phyloP scores from a whole-genome alignment of 805 yeast species.

The Cyberlindnera maritima region DNA sequence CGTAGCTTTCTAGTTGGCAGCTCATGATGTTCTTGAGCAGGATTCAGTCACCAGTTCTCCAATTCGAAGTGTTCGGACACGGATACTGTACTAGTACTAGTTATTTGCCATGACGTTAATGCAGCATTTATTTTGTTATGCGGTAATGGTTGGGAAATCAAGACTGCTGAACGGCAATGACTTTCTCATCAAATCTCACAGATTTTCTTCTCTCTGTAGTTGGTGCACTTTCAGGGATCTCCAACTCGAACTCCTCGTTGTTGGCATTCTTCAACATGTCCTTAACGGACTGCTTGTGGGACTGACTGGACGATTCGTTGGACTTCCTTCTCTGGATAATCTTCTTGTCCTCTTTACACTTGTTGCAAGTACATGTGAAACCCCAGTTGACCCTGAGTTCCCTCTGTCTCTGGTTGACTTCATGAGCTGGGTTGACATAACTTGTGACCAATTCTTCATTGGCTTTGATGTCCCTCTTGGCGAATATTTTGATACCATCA shows the following conservation, averaged over 20 bases:
- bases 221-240: slow-evolving; percentile 34
- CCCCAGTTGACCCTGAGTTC: slow-evolving; percentile 77
- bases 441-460: slow-evolving; percentile 70
- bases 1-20: too few species aligned
- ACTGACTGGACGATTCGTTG: slow-evolving; percentile 25
- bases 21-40: too few species aligned
- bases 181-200: slow-evolving; percentile 63
- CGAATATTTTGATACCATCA: slow-evolving; percentile 58
- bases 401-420: slow-evolving; percentile 59
- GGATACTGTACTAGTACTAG: too few species aligned
- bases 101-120: too few species aligned
- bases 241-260: slow-evolving; percentile 47
- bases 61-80: too few species aligned
- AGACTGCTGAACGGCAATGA: slow-evolving; percentile 46
- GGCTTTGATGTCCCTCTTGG: slow-evolving; percentile 52
- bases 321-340: slow-evolving; percentile 46
- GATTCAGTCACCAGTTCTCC: too few species aligned
- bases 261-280: slow-evolving; percentile 42
- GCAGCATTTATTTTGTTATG: too few species aligned
- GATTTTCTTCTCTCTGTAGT: slow-evolving; percentile 54
- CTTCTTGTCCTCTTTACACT: slow-evolving; percentile 58
- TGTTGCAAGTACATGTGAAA: slow-evolving; percentile 62
- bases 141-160: background rate
- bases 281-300: slow-evolving; percentile 35
- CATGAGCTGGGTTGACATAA: slow-evolving; percentile 66